Evolutionary conservation across 1,139 yeast genomes (phyloP).

Genomic region (Sugiyamaella neomexicana): DNA sequence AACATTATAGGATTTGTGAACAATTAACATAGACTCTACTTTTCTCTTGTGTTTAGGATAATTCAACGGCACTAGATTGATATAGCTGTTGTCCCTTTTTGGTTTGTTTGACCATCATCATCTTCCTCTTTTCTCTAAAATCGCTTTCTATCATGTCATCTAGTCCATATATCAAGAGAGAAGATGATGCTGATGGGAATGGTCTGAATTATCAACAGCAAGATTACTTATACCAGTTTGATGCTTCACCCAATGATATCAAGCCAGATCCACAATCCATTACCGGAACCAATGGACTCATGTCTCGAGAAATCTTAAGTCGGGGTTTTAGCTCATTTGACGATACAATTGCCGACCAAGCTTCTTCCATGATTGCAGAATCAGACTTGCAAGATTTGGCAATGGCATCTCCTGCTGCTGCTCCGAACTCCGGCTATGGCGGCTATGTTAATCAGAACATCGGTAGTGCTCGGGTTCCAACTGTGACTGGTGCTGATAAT

Average conservation of each 20-base stretch:
- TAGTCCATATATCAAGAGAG: constrained; percentile 19
- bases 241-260: background rate
- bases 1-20: too few species aligned
- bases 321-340: constrained; percentile 36
- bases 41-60: too few species aligned
- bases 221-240: background rate
- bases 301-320: constrained; percentile 33
- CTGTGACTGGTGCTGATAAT: background rate
- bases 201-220: background rate
- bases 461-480: constrained; percentile 3
- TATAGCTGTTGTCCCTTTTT: too few species aligned
- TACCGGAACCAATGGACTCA: constrained; percentile 7
- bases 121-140: background rate
- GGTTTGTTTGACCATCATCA: too few species aligned
- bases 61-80: too few species aligned
- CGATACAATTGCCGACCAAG: constrained; percentile 23
- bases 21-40: too few species aligned
- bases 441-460: background rate
- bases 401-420: constrained; percentile 23
- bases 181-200: constrained; percentile 19
- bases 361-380: constrained; percentile 36
- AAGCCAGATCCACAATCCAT: background rate
- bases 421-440: background rate
- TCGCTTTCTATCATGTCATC: background rate
- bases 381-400: constrained; percentile 37